Evolutionary conservation across 257 asterid species (phyloP).

Genomic region (Cordia subcordata): DNA sequence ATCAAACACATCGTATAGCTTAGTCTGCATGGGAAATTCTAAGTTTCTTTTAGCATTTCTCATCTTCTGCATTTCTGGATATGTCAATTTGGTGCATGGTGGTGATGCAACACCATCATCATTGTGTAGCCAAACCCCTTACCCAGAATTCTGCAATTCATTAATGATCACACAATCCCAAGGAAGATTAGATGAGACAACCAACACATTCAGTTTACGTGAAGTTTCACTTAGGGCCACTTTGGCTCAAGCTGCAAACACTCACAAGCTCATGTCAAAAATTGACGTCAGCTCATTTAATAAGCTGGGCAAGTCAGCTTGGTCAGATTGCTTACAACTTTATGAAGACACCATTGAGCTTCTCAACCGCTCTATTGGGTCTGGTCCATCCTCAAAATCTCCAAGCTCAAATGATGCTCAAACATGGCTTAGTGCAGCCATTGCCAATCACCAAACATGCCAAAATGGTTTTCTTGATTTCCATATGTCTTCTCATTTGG

Average conservation of each 20-base stretch:
- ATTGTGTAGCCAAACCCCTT: slow-evolving; percentile 48
- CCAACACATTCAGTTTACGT: slow-evolving; percentile 19
- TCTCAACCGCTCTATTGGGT: slow-evolving; percentile 20
- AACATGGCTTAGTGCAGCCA: slow-evolving; percentile 67
- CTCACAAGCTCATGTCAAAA: slow-evolving; percentile 30
- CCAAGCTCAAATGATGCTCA: slow-evolving; percentile 33
- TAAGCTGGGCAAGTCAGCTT: slow-evolving; percentile 43
- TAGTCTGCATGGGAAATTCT: slow-evolving; percentile 34
- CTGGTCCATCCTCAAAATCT: not conserved
- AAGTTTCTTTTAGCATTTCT: slow-evolving; percentile 13
- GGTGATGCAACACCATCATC: slow-evolving; percentile 10
- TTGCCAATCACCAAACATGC: slow-evolving; percentile 60
- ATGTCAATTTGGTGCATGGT: slow-evolving; percentile 20
- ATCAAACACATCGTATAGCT: not conserved
- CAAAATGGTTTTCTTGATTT: slow-evolving; percentile 51
- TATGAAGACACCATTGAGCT: slow-evolving; percentile 38
- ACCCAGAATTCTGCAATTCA: slow-evolving; percentile 46
- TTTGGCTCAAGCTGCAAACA: slow-evolving; percentile 32
- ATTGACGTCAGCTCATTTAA: slow-evolving; percentile 32
- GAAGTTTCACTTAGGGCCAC: slow-evolving; percentile 32
- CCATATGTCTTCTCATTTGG: slow-evolving; percentile 24
- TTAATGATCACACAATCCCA: slow-evolving; percentile 18
- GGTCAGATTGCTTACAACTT: slow-evolving; percentile 49
- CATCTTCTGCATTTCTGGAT: slow-evolving; percentile 4
- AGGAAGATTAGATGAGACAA: slow-evolving; percentile 16